Evolutionary conservation across 148 eudicot genomes (phyloP), one percentile per base, ranked within the genome.

Genomic region (Talinum fruticosum): DNA sequence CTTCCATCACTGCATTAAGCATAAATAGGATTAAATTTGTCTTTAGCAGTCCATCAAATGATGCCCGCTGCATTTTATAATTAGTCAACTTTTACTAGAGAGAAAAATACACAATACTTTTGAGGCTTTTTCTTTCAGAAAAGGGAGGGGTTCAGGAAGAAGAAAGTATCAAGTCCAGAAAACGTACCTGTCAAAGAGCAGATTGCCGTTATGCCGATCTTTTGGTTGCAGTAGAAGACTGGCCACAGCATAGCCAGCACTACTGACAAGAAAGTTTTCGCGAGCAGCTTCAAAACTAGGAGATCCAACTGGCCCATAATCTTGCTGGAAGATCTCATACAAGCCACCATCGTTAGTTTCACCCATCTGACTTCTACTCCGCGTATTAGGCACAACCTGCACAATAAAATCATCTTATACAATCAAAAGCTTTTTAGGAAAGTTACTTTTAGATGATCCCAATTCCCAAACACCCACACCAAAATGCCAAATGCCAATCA

Each of bases 301-400:
- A 49, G 99, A 84, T 65, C 99, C 99, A 78, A 96, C 98, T 41
- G 98, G 86, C 61, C 99, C 99, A 89, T 79, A 93, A 77, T 96
- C 99, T 85, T 96, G 98, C 83, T 96, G 99, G 78, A 96, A 96
- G 19, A 96, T 96, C 88, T 96, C 99, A 84, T 91, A 96, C 74
- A 96, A 83, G 79, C 99, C 99, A 82, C 99, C 99, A 83, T 96
- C 98, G 69, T 91, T 93, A 69, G 92, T 96, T 87, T 96, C 99
- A 78, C 99, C 99, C 99, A 96, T 96, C 87, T 96, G 99, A 85
- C 98, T 96, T 86, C 99, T 93, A 85, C 99, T 96, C 73, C 95
- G 83, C 72, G 99, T 71, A 82, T 96, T 93, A 35, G 99, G 95
- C 79, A 96, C 98, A 82, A 93, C 99, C 99, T 96, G 88, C 79